These are phyloP conservation scores for Hysterangium stoloniferum DNA, from an alignment of 768 basidiomycete species.

Conservation along the genomic window DNA sequence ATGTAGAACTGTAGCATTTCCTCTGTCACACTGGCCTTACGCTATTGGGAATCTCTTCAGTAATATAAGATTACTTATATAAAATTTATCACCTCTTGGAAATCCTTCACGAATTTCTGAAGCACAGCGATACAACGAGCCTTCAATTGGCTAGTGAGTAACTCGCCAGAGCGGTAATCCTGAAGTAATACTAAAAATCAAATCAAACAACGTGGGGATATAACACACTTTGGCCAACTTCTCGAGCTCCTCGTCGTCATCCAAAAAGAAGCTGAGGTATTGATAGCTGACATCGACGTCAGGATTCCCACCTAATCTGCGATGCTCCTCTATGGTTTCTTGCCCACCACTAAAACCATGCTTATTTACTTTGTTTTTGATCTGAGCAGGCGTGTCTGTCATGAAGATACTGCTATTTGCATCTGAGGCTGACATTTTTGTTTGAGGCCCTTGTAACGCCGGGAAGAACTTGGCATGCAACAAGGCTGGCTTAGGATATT, in stretches of 20 bases:
- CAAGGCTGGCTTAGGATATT: slow-evolving; percentile 90
- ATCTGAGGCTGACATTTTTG: slow-evolving; percentile 98
- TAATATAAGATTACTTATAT: not conserved
- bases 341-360: slow-evolving; percentile 95
- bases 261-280: slow-evolving; percentile 91
- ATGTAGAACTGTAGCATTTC: slow-evolving; percentile 70
- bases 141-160: slow-evolving; percentile 91
- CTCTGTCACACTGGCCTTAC: slow-evolving; percentile 73
- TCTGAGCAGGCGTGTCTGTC: slow-evolving; percentile 86
- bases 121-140: slow-evolving; percentile 75
- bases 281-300: slow-evolving; percentile 96
- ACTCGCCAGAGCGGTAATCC: slow-evolving; percentile 86
- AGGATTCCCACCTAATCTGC: slow-evolving; percentile 79
- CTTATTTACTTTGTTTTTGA: slow-evolving; percentile 95
- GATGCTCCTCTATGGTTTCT: slow-evolving; percentile 94
- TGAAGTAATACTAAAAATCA: slow-evolving; percentile 24
- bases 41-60: slow-evolving; percentile 35
- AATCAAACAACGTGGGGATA: not conserved
- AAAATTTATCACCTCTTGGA: slow-evolving; percentile 58
- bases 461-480: slow-evolving; percentile 98
- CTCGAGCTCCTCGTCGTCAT: slow-evolving; percentile 85
- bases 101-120: slow-evolving; percentile 74
- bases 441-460: slow-evolving; percentile 93
- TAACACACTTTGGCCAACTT: slow-evolving; percentile 61
- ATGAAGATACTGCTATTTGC: slow-evolving; percentile 92